Evolutionary conservation across 257 asterid species (phyloP).

Genomic region (Asclepias syriaca): DNA sequence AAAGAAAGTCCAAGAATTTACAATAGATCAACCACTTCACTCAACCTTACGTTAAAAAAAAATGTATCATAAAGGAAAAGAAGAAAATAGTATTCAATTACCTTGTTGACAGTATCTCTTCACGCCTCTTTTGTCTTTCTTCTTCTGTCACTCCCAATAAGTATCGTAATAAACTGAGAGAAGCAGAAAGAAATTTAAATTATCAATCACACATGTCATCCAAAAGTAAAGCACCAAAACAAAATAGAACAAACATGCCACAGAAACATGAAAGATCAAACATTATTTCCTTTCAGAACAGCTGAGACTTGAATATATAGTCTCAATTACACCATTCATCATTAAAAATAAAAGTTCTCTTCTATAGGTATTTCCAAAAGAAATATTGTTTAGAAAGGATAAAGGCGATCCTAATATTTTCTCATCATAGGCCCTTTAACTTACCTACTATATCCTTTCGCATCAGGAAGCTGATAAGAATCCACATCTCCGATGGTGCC

Average conservation of each 20-base stretch:
- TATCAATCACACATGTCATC: slow-evolving; percentile 1
- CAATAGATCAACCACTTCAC: background rate
- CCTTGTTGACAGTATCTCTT: slow-evolving; percentile 92
- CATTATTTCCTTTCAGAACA: background rate
- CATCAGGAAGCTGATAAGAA: slow-evolving; percentile 92
- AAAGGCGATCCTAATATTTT: background rate
- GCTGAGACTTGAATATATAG: background rate
- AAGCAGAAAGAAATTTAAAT: slow-evolving; percentile 15
- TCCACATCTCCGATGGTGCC: slow-evolving; percentile 98
- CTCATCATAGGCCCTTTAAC: slow-evolving; percentile 1
- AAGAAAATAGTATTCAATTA: slow-evolving; percentile 22
- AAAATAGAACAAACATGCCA: background rate
- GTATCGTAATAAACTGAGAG: slow-evolving; percentile 73
- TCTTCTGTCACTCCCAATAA: slow-evolving; percentile 84
- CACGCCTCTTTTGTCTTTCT: slow-evolving; percentile 83
- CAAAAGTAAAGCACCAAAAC: background rate
- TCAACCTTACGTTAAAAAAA: background rate
- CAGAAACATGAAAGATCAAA: background rate
- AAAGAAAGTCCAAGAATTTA: background rate
- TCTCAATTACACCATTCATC: background rate
- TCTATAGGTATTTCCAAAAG: background rate
- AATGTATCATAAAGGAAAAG: background rate
- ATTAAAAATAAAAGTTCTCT: background rate
- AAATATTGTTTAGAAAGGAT: background rate
- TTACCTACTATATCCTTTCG: slow-evolving; percentile 96